Percentiles rank a stretch among this genome's conserved stretches.
phyloP scores from a whole-genome alignment of 345 rosid species.

The Eutrema japonicum region DNA sequence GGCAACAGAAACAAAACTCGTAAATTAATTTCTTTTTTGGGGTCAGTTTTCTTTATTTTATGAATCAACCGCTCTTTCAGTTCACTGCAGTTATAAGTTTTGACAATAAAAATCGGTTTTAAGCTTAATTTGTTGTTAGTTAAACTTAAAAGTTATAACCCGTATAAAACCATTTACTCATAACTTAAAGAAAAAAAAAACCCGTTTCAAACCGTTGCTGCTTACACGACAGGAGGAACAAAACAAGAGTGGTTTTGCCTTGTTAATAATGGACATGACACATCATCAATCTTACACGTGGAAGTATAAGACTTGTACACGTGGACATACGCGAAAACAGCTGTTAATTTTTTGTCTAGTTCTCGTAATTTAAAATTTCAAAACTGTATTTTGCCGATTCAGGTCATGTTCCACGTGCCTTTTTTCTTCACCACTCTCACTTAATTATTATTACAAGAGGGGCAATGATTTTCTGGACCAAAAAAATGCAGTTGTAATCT shows the following conservation, averaged over 20 bases:
- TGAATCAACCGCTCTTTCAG: too few relatives aligned
- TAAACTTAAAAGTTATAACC: neutral
- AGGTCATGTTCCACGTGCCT: constrained; percentile 48
- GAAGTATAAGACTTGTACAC: neutral
- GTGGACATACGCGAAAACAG: constrained; percentile 31
- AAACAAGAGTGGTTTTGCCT: too few relatives aligned
- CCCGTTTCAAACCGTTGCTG: neutral
- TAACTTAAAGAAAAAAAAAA: too few relatives aligned
- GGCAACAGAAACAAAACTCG: too few relatives aligned
- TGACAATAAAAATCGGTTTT: too few relatives aligned
- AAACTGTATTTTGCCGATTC: constrained; percentile 6
- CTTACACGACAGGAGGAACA: too few relatives aligned
- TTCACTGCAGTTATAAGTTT: too few relatives aligned
- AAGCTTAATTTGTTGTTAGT: too few relatives aligned
- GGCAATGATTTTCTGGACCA: constrained; percentile 24
- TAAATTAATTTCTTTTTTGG: too few relatives aligned
- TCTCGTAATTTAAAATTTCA: neutral
- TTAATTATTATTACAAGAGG: constrained; percentile 12
- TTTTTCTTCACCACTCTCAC: constrained; percentile 33
- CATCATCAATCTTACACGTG: constrained; percentile 24
- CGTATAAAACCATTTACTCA: neutral
- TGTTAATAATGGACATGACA: constrained; percentile 23
- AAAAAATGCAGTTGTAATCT: constrained; percentile 27
- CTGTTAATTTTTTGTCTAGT: constrained; percentile 34
- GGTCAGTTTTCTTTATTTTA: too few relatives aligned